Conservation (phyloP, 2,329 filamentous ascomycete species). For the Nemania diffusa region DNA sequence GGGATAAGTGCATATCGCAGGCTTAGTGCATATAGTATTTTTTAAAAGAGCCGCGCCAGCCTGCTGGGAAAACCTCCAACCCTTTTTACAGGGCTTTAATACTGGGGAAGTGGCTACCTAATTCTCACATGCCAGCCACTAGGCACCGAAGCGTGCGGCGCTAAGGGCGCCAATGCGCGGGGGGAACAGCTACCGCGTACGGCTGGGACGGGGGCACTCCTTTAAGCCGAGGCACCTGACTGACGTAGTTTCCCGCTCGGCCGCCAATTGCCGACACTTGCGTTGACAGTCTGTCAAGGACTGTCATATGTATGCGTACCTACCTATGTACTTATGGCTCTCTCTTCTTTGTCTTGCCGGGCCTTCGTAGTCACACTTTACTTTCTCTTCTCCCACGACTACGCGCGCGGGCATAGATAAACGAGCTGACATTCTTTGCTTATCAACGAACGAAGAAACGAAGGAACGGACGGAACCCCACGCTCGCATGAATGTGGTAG, state of each 20-base stretch:
- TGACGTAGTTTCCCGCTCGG: conserved; percentile 30
- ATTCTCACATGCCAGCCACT: conserved; percentile 15
- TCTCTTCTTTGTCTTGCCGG: not conserved
- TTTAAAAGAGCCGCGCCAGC: conserved; percentile 8
- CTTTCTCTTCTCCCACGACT: not conserved
- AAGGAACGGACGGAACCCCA: not conserved
- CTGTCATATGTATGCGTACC: not conserved
- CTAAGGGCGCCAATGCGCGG: not conserved
- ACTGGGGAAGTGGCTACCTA: too few relatives aligned
- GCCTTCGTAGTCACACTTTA: not conserved
- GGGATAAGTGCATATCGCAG: too few relatives aligned
- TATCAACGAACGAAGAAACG: not conserved
- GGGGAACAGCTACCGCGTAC: too few relatives aligned
- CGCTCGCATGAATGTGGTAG: not conserved
- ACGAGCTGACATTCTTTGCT: not conserved
- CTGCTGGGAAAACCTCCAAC: not conserved
- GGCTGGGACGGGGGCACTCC: too few relatives aligned
- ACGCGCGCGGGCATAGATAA: not conserved
- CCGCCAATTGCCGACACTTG: conserved; percentile 33
- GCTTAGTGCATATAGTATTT: too few relatives aligned
- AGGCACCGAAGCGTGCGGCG: not conserved
- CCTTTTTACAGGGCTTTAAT: too few relatives aligned
- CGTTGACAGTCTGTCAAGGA: not conserved
- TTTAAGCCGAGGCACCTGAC: conserved; percentile 31
- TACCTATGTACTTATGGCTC: not conserved